These are phyloP conservation scores for Leishmania tarentolae DNA, from an alignment of 208 protist species.

Conservation along the genomic window DNA sequence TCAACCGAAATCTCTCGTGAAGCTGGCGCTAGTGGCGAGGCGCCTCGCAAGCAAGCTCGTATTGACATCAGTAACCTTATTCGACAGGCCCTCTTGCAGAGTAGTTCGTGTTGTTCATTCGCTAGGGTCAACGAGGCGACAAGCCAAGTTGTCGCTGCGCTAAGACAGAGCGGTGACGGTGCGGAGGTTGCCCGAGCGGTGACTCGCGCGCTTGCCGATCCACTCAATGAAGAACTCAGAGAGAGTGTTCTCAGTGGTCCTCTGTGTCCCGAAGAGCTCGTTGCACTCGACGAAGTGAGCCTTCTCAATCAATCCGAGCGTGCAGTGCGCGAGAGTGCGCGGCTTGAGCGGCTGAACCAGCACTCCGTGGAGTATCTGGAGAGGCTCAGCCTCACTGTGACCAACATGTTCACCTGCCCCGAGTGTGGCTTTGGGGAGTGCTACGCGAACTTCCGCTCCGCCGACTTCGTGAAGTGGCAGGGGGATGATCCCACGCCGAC, in stretches of 20 bases:
- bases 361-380: conserved; percentile 50
- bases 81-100: conserved; percentile 20
- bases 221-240: conserved; percentile 52
- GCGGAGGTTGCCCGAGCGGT: conserved; percentile 41
- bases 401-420: conserved; percentile 56
- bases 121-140: conserved; percentile 20
- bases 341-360: conserved; percentile 44
- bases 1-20: neutral
- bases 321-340: conserved; percentile 31
- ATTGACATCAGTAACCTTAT: conserved; percentile 19
- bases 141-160: conserved; percentile 23
- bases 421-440: conserved; percentile 50
- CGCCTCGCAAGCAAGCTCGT: conserved; percentile 14
- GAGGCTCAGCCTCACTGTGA: conserved; percentile 39
- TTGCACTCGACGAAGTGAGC: conserved; percentile 41
- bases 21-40: neutral
- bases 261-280: conserved; percentile 31
- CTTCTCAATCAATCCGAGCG: conserved; percentile 48
- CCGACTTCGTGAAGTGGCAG: conserved; percentile 74
- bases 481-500: conserved; percentile 63
- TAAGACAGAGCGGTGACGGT: conserved; percentile 27
- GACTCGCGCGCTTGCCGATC: conserved; percentile 50
- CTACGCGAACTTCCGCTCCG: conserved; percentile 55
- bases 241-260: conserved; percentile 30
- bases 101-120: neutral